Evolutionary conservation across 192 early-diverging fungal genomes (phyloP).

Genomic region (Backusella westeae): DNA sequence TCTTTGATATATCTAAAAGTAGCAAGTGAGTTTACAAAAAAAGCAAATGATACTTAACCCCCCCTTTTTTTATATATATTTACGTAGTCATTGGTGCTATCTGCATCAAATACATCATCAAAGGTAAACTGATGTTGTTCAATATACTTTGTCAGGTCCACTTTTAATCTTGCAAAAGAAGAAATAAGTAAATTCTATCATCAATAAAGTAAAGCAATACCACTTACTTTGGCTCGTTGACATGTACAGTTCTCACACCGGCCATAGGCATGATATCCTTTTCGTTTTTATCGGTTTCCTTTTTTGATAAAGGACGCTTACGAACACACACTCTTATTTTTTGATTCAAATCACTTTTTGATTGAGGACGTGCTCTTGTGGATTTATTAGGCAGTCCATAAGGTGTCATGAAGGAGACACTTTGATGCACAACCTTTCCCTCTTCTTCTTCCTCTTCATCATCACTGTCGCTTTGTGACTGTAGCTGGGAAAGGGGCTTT

Average conservation of each 20-base stretch:
- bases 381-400: slow-evolving; percentile 64
- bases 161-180: slow-evolving; percentile 64
- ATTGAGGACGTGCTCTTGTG: neutral
- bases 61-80: neutral
- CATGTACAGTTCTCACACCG: slow-evolving; percentile 68
- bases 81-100: slow-evolving; percentile 83
- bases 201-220: neutral
- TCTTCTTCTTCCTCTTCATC: slow-evolving; percentile 17
- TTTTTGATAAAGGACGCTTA: slow-evolving; percentile 89
- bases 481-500: neutral
- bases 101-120: slow-evolving; percentile 94
- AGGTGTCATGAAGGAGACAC: slow-evolving; percentile 61
- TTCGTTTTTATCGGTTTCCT: slow-evolving; percentile 79
- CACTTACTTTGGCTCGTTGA: slow-evolving; percentile 91
- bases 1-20: slow-evolving; percentile 60
- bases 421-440: slow-evolving; percentile 10
- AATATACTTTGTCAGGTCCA: slow-evolving; percentile 95
- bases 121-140: slow-evolving; percentile 94
- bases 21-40: neutral
- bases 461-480: slow-evolving; percentile 11
- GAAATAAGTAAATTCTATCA: neutral
- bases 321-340: slow-evolving; percentile 96
- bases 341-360: slow-evolving; percentile 62
- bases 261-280: slow-evolving; percentile 77
- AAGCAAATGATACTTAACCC: neutral